phyloP scores from a whole-genome alignment of 2,329 filamentous ascomycete species.

The Fusarium newnesense region DNA sequence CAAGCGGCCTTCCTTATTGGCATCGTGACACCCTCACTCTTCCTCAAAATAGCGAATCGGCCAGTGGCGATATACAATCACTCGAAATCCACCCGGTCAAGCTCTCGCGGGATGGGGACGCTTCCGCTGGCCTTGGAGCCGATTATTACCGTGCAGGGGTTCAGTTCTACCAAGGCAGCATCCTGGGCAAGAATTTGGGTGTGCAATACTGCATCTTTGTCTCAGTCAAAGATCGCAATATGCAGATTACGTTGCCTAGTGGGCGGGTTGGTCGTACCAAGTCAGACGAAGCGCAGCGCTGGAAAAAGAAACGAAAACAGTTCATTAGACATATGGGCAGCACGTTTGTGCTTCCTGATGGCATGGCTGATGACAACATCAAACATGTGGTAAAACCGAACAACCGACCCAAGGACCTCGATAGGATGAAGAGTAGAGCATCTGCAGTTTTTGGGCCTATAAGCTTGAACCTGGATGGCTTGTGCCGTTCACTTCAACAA shows the following conservation, averaged over 20 bases:
- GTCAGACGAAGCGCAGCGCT: slow-evolving; percentile 39
- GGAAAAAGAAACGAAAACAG: slow-evolving; percentile 44
- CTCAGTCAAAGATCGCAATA: slow-evolving; percentile 36
- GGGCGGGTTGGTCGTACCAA: slow-evolving; percentile 43
- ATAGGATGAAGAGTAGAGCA: neutral
- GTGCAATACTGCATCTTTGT: slow-evolving; percentile 54
- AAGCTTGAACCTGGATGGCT: slow-evolving; percentile 37
- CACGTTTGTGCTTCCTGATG: slow-evolving; percentile 53
- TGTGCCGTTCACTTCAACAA: slow-evolving; percentile 38
- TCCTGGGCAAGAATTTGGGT: slow-evolving; percentile 55
- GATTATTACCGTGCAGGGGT: slow-evolving; percentile 49
- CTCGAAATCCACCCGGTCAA: slow-evolving; percentile 45
- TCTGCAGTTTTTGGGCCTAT: slow-evolving; percentile 28
- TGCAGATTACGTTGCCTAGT: slow-evolving; percentile 45
- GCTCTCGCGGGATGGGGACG: slow-evolving; percentile 24
- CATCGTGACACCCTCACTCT: slow-evolving; percentile 50
- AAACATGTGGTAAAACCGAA: slow-evolving; percentile 30
- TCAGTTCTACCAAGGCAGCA: slow-evolving; percentile 60
- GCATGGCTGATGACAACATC: slow-evolving; percentile 44
- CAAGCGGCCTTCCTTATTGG: slow-evolving; percentile 48
- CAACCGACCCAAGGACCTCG: neutral
- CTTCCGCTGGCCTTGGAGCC: slow-evolving; percentile 39
- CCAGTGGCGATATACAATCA: slow-evolving; percentile 34
- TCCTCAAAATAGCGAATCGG: slow-evolving; percentile 19
- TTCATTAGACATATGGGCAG: slow-evolving; percentile 45